Base-by-base conservation (phyloP, 495 filamentous ascomycete species). In the Penicillium fimorum region DNA sequence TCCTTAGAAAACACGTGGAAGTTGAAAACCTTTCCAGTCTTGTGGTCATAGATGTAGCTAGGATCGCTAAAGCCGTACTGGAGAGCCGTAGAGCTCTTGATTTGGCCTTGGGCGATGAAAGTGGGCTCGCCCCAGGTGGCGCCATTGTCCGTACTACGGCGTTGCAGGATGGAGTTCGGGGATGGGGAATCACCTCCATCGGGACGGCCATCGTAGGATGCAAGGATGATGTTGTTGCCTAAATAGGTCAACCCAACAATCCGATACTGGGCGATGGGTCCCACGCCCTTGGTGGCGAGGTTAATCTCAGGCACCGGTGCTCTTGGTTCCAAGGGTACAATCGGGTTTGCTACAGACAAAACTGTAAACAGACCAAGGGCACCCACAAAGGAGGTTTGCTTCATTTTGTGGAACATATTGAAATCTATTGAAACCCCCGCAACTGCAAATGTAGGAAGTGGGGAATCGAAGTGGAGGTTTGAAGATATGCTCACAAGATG, bases 61-160 rank as follows among this genome's bases (percentile, higher is more conserved):
- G 43, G 43, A 22, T 45, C 43, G 24, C 43, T 45, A n/a, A 45
- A 45, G 11, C 43, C 43, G 13, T 45, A 45, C 22, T 45, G 22
- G 12, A 45, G 12, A 0, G 22, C 13, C 15, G 25, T 27, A 4
- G 43, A 27, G 1, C 22, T 27, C 43, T 17, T 29, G 8, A 20
- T 13, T n/a, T 27, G 43, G 24, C 43, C 43, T 45, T n/a, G 4
- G 4, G 43, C 43, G 7, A 45, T 27, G 12, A 7, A 22, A 5
- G 43, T 45, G 15, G 43, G 43, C 6, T 25, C 24, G 2, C 43
- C 24, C 43, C 43, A 45, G 13, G 43, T 27, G 12, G 10, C 24
- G 15, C 43, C 43, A n/a, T 20, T 20, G 15, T 45, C 43, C 5
- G 43, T 45, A 27, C 43, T 45, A 11, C 43, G 43, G 25, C 43